Evolutionary conservation across 2,329 filamentous ascomycete genomes (phyloP), one percentile per base, ranked within the genome.

Genomic region (Penicillium vulpinum): DNA sequence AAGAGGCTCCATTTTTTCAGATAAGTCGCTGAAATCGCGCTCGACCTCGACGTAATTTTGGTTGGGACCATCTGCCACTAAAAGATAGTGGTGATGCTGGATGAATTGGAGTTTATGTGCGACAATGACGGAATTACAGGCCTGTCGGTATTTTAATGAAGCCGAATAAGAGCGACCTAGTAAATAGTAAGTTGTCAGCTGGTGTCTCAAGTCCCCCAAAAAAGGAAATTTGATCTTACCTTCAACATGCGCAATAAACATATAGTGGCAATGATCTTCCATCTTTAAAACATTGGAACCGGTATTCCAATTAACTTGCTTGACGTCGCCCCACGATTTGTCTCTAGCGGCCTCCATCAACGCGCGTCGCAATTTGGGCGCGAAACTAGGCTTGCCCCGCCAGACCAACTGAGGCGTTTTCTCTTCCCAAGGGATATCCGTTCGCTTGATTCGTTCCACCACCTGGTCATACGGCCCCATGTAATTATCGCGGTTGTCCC

Each of bases 1-100:
- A 5, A 81, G 64, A 5, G 70, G 67, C 4, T 77, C 57, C 52
- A 79, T 73, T 38, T 71, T 75, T 8, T 69, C 62, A 3, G 68
- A 60, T 57, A 85, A 76, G 61, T 88, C 84, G 61, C 81, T 82
- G 69, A 85, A 88, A 67, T 82, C 77, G 15, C 75, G 70, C 51
- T 77, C 69, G 4, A 82, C 79, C 56, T 77, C 72, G 31, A 82
- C 73, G 43, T 73, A 80, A 62, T 81, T 82, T 62, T 81, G 78
- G 10, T 77, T 62, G 3, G 77, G 74, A 0, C 79, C 80, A 11
- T 67, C 67, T 15, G 75, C 60, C 8, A 73, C 66, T 22, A 82
- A 65, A 1, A 81, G 73, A 33, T 77, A 77, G 48, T 79, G 74
- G 55, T 81, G 77, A 53, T 81, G 78, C 49, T 80, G 77, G 45